Percentiles rank a stretch among this genome's conserved stretches.
Evolutionary conservation across 2,329 filamentous ascomycete genomes (phyloP).

Genomic region (Paracorniculantispora psalliotae): DNA sequence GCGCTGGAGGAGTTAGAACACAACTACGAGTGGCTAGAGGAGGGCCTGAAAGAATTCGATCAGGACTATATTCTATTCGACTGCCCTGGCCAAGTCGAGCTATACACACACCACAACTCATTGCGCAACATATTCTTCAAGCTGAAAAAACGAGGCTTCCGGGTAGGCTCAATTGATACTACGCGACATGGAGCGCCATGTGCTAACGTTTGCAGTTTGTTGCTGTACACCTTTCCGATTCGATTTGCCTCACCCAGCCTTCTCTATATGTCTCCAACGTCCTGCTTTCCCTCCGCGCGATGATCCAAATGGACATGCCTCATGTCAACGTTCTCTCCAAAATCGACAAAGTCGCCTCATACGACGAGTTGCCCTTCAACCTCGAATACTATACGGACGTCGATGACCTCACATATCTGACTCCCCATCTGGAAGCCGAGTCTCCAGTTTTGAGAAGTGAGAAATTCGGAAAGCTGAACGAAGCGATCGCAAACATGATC

Average conservation of each 20-base stretch:
- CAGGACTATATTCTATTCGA: constrained; percentile 95
- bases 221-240: constrained; percentile 89
- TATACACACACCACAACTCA: constrained; percentile 93
- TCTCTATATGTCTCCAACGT: constrained; percentile 94
- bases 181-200: background rate
- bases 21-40: constrained; percentile 88
- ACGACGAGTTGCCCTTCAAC: constrained; percentile 86
- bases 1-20: constrained; percentile 92
- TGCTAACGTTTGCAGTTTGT: constrained; percentile 57
- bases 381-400: constrained; percentile 97
- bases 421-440: constrained; percentile 76
- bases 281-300: constrained; percentile 85
- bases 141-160: constrained; percentile 85
- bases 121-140: constrained; percentile 87
- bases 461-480: constrained; percentile 81
- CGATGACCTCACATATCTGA: constrained; percentile 80
- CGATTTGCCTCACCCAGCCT: constrained; percentile 85
- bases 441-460: constrained; percentile 61
- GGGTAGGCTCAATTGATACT: constrained; percentile 50
- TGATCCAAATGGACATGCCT: constrained; percentile 97
- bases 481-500: constrained; percentile 79
- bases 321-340: constrained; percentile 96
- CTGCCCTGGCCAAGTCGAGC: constrained; percentile 92
- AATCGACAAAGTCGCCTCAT: constrained; percentile 87
- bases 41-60: constrained; percentile 70